phyloP scores from a whole-genome alignment of 441 rosid genomes.

The Pelargonium citronellum region DNA sequence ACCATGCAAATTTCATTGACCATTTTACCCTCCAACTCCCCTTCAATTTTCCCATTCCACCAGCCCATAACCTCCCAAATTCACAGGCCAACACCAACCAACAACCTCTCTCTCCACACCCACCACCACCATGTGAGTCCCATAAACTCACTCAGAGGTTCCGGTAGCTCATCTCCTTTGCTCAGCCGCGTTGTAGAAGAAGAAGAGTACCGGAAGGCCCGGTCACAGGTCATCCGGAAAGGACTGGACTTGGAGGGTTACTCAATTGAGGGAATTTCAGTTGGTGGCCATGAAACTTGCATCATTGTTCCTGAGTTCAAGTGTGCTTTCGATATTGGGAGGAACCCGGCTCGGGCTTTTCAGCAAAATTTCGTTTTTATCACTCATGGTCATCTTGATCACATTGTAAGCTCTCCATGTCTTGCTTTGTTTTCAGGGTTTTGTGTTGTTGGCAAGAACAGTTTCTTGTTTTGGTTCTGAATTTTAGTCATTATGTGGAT shows the following conservation, averaged over 20 bases:
- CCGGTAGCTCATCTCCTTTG: constrained; percentile 21
- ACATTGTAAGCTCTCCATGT: constrained; percentile 45
- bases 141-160: constrained; percentile 32
- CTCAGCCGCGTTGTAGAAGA: constrained; percentile 21
- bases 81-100: constrained; percentile 13
- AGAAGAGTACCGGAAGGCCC: constrained; percentile 21
- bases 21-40: constrained; percentile 32
- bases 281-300: constrained; percentile 90
- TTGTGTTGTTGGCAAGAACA: neutral
- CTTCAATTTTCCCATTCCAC: constrained; percentile 36
- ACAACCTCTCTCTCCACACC: constrained; percentile 26
- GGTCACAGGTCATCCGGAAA: constrained; percentile 37
- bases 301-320: constrained; percentile 73
- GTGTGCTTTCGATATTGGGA: constrained; percentile 62
- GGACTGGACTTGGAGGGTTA: constrained; percentile 72
- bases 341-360: constrained; percentile 69
- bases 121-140: constrained; percentile 22
- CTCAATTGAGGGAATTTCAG: constrained; percentile 64
- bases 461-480: neutral
- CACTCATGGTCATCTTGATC: constrained; percentile 89
- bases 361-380: constrained; percentile 87
- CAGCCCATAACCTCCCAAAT: constrained; percentile 22
- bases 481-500: neutral
- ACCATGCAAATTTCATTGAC: constrained; percentile 43
- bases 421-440: too few species aligned